Percentiles rank a stretch among this genome's conserved stretches.
Evolutionary conservation across 371 early-diverging fungal genomes (phyloP).

Genomic region (Mortierella sp.): DNA sequence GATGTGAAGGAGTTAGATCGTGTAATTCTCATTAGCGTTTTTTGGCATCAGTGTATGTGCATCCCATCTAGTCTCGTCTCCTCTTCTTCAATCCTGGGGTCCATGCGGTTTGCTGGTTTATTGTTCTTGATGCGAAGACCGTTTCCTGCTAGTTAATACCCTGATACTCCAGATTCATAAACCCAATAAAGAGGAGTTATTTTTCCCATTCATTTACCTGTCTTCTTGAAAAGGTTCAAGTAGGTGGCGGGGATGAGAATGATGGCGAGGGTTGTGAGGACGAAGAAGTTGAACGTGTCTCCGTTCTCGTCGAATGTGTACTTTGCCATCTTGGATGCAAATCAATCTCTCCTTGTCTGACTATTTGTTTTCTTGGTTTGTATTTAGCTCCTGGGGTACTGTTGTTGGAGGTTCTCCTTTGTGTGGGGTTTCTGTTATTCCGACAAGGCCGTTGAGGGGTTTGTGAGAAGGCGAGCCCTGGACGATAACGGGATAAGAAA

Average conservation of each 20-base stretch:
- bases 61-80: background rate
- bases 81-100: background rate
- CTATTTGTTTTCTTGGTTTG: background rate
- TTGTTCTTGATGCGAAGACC: background rate
- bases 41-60: background rate
- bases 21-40: background rate
- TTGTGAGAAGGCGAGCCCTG: background rate
- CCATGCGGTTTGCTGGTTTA: background rate
- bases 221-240: constrained; percentile 64
- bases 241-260: constrained; percentile 86
- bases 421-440: background rate
- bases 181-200: background rate
- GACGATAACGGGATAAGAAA: constrained; percentile 7
- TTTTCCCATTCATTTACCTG: constrained; percentile 61
- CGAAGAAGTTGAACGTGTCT: constrained; percentile 94
- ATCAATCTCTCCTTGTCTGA: constrained; percentile 2
- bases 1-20: background rate
- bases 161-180: background rate
- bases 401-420: background rate
- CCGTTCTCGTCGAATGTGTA: constrained; percentile 97
- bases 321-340: constrained; percentile 57
- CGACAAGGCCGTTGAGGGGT: background rate
- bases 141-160: background rate
- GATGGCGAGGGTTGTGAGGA: constrained; percentile 86
- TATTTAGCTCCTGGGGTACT: background rate